Base-by-base conservation (phyloP, 164 flowering plant genomes). In the Piper longum region DNA sequence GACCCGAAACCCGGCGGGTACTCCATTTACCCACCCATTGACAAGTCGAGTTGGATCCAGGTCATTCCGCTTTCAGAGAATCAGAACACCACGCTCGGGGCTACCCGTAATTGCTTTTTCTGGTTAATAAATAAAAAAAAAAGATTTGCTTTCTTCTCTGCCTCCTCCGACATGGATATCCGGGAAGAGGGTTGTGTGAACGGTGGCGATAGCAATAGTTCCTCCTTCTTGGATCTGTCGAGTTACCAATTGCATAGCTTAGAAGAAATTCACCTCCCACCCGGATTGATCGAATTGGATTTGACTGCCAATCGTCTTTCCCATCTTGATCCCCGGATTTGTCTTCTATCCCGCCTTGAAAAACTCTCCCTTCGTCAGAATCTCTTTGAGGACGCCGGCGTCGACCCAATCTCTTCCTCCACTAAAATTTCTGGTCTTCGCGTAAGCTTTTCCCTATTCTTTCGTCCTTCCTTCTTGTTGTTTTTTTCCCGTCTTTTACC, bases 351-450 rank as follows among this genome's bases (percentile, higher is more conserved):
- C n/a, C 72, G 73, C 63, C 92, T 93, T 43, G 88, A 82, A 59
- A 93, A 84, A 81, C 85, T 93, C 48, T 93, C 92, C 59, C 67
- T 88, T 44, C 91, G 97, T 16, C 97, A 93, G 62, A 93, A 90
- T 72, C 85, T 93, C 42, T 64, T 93, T 57, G 80, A 78, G 6
- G 95, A 88, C 67, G 79, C 77, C 13, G 92, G 79, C 39, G 61
- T 90, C 57, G 83, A 80, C 44, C 84, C 82, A 3, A 65, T 93
- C 58, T 84, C 96, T 55, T 59, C 55, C 41, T 93, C 85, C 86
- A 76, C 71, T 51, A 69, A 76, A 2, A 70, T 93, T 19, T 81
- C 96, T 1, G 82, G 70, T 43, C 90, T 93, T 66, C 77, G 86
- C 71, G 98, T 92, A 70, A n/a, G 52, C 52, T 48, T 3, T 48